Base-by-base conservation (phyloP, 2,329 filamentous ascomycete species). In the Pseudogymnoascus sp. region DNA sequence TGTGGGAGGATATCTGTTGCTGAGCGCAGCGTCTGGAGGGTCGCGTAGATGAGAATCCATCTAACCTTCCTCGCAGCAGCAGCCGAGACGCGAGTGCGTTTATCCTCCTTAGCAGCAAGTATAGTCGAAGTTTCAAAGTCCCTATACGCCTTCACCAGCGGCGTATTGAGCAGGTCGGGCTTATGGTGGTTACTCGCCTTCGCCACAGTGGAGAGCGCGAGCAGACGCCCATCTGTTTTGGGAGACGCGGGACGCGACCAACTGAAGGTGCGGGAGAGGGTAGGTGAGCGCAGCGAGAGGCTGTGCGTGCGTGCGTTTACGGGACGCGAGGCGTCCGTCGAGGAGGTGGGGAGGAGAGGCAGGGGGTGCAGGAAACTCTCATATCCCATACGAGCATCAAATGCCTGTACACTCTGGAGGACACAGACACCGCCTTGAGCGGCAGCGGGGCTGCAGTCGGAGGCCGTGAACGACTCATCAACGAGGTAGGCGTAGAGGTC, bases 1-100 rank as follows among this genome's bases (percentile, higher is more conserved):
- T 89, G 84, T 4, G 76, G 70, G 0, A 89, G 86, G 0, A 82
- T 77, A 35, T 81, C 76, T 0, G 84, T 86, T 37, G 85, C 84
- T 60, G 83, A 83, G 8, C 82, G 79, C 1, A 94, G 78, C n/a
- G 85, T 86, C 70, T 94, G 90, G 62, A 90, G 81, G 3, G 84
- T 80, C 15, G 84, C 81, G 68, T 93, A 93, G 5, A 93, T 80
- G 36, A 92, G 71, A 31, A 92, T 82, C 89, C 89, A 94, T 39
- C 89, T 81, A 13, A 92, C 82, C 72, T 91, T 92, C 40, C 90
- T 84, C 1, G 84, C 88, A 65, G 93, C 89, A 7, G 80, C 76
- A 9, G 84, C 74, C 0, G 82, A 80, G 0, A 87, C 70, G 68
- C 83, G 85, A 36, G 84, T 82, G 35, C 71, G 63, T 26, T 72